Percentiles rank a stretch among this genome's conserved stretches.
These are phyloP conservation scores for Candida easanensis DNA, from an alignment of 805 yeast genomes.

Conservation along the genomic window DNA sequence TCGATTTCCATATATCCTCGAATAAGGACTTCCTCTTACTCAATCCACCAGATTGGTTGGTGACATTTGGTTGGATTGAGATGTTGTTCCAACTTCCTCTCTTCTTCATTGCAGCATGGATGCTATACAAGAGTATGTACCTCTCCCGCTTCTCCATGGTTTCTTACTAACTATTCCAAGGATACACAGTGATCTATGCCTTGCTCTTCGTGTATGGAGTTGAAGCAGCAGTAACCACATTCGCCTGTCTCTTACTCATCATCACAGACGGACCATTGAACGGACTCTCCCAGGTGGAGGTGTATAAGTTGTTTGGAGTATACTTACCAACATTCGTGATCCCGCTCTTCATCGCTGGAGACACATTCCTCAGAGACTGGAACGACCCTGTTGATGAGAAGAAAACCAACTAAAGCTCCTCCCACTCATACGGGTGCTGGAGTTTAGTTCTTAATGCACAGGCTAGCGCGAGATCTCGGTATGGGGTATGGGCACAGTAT, in stretches of 20 bases:
- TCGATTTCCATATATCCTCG: constrained; percentile 54
- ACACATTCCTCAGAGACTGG: constrained; percentile 23
- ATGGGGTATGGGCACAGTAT: no score
- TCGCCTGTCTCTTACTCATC: constrained; percentile 63
- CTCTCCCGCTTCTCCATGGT: background rate
- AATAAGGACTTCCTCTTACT: constrained; percentile 73
- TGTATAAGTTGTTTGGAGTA: constrained; percentile 43
- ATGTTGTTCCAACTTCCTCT: constrained; percentile 76
- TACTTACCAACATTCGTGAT: constrained; percentile 73
- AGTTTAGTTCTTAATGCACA: no score
- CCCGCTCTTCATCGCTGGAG: constrained; percentile 49
- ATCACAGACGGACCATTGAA: constrained; percentile 32
- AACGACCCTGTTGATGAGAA: background rate
- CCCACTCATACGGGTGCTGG: no score
- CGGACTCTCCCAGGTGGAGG: constrained; percentile 32
- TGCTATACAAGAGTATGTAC: constrained; percentile 33
- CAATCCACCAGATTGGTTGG: constrained; percentile 69
- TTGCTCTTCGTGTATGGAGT: constrained; percentile 67
- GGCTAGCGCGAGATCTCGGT: no score
- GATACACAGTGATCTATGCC: constrained; percentile 31
- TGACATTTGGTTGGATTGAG: constrained; percentile 69
- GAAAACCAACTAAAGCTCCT: constrained; percentile 1
- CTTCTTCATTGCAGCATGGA: constrained; percentile 48
- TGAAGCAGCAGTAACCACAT: constrained; percentile 79
- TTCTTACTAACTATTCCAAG: no score